phyloP scores from a whole-genome alignment of 345 rosid genomes.

The Melaleuca alternifolia region DNA sequence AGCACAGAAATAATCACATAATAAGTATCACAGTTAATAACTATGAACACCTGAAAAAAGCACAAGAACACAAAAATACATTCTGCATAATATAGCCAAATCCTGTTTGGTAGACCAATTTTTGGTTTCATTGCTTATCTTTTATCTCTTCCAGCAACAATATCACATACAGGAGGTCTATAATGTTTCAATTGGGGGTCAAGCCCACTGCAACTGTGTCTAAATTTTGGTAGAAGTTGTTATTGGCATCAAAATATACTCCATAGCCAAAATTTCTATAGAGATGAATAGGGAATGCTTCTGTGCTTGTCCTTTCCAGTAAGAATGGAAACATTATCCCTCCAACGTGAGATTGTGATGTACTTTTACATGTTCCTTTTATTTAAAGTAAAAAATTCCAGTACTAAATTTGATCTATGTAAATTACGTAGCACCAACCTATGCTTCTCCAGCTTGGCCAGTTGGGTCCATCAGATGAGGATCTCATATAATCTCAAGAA shows the following conservation, averaged over 20 bases:
- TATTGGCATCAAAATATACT: neutral
- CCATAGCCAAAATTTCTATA: neutral
- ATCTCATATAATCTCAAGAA: neutral
- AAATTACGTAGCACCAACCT: neutral
- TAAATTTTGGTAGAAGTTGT: neutral
- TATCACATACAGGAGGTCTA: neutral
- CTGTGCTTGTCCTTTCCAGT: neutral
- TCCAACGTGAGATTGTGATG: neutral
- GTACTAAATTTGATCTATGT: neutral
- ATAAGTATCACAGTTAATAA: neutral
- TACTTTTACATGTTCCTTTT: neutral
- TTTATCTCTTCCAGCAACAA: neutral
- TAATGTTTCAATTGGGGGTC: neutral
- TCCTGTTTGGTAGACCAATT: neutral
- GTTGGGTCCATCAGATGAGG: neutral
- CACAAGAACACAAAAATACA: neutral
- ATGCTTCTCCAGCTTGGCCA: slow-evolving; percentile 30
- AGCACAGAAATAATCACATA: neutral
- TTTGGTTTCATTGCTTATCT: neutral
- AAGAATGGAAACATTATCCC: neutral
- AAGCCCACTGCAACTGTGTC: accelerated
- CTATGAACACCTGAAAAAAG: neutral
- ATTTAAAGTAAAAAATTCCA: neutral
- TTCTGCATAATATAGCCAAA: neutral
- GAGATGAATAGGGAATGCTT: neutral